Conservation (phyloP, 2,329 filamentous ascomycete species). For the Fusarium sp. region DNA sequence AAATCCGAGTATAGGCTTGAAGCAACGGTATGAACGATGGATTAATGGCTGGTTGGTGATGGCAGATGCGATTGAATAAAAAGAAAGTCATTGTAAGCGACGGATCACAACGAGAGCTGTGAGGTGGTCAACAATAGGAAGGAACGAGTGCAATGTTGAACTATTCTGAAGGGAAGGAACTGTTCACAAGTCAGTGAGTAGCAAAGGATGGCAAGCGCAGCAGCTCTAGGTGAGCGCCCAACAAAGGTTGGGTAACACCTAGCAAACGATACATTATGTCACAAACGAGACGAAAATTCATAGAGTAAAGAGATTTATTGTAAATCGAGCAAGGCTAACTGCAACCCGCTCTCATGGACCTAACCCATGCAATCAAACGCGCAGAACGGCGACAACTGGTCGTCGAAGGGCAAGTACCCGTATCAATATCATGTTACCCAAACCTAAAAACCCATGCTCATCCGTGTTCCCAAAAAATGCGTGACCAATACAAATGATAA, state of each 20-base stretch:
- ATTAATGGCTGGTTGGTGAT: constrained; percentile 22
- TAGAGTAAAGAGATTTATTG: constrained; percentile 43
- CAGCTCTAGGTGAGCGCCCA: no score
- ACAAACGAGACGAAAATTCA: not conserved
- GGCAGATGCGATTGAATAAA: not conserved
- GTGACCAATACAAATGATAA: constrained; percentile 45
- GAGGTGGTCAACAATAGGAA: not conserved
- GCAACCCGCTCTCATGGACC: constrained; percentile 21
- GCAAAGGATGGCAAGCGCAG: not conserved
- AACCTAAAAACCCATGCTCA: constrained; percentile 43
- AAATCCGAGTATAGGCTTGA: not conserved
- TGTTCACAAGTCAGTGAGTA: constrained; percentile 2
- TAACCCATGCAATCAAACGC: constrained; percentile 34
- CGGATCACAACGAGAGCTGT: not conserved
- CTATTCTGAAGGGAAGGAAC: constrained; percentile 16
- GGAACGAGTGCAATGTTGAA: not conserved
- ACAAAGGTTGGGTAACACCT: no score
- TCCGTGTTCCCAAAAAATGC: constrained; percentile 46
- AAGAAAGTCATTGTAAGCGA: not conserved
- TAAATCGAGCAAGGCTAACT: constrained; percentile 30
- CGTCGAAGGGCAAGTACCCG: constrained; percentile 35
- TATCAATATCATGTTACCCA: constrained; percentile 48
- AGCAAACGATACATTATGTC: not conserved
- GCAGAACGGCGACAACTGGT: constrained; percentile 36
- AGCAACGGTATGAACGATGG: constrained; percentile 17